Evolutionary conservation across 305 asterid genomes (phyloP), one percentile per base, ranked within the genome.

Genomic region (Fraxinus dipetala): DNA sequence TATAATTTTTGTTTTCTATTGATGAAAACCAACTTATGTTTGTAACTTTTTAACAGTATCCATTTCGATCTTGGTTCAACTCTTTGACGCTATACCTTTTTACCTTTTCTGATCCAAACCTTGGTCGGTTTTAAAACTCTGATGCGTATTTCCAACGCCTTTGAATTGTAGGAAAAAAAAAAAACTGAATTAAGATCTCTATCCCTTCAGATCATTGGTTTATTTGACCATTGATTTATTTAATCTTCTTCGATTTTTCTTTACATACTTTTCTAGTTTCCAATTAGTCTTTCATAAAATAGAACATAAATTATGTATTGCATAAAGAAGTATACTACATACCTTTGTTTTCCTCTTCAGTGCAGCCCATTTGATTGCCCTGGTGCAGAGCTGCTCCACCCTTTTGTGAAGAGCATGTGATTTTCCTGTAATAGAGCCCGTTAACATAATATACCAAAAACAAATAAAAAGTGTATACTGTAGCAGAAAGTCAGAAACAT

Each of bases 391-490:
- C 85, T 94, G 98, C 90, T 96, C 99, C 86, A 96, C 95, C 79
- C 98, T 94, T 87, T 87, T 96, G 85, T 96, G 99, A 85, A 96
- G 98, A 79, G 99, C 99, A 81, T 96, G 99, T n/a, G 99, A 96
- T 87, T 96, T 96, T 78, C 99, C 99, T 94, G 88, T 74, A 79
- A 80, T 77, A 11, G 75, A 72, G 11, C 26, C 75, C 43, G 10
- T 31, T 45, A 70, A 31, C 24, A 31, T n/a, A 5, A 77, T 18
- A 78, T 40, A 78, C 76, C 6, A 43, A 70, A 51, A 24, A 6
- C 26, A 69, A 31, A 61, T 61, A 63, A 18, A 45, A 30, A 65
- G 56, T 36, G 67, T 77, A 78, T 38, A 30, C 20, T 40, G 70
- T 73, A 67, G 20, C 77, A 78, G 75, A 72, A n/a, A 6, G 30